Percentiles rank a stretch among this genome's conserved stretches.
These are phyloP conservation scores for Trichoderma brevicompactum DNA, from an alignment of 2,329 filamentous ascomycete genomes.

Conservation along the genomic window DNA sequence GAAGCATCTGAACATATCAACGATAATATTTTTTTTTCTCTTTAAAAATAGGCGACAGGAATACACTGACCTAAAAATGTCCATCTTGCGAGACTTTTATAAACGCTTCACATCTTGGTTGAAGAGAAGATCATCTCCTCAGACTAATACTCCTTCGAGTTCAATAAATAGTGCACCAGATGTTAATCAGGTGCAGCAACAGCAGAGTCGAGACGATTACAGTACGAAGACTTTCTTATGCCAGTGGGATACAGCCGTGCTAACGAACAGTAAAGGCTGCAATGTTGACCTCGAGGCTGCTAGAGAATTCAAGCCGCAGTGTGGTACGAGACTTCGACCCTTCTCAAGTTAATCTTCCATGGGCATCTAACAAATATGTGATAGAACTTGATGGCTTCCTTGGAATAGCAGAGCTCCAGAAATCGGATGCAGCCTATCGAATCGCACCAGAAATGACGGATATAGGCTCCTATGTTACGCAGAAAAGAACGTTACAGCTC, in stretches of 20 bases:
- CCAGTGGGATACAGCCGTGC: not conserved
- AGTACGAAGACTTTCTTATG: not conserved
- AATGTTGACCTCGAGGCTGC: not conserved
- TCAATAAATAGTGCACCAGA: not conserved
- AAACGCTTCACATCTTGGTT: not conserved
- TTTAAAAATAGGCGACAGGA: too few species aligned
- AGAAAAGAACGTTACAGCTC: too few species aligned
- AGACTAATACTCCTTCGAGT: not conserved
- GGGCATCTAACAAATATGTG: not conserved
- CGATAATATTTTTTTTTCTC: too few species aligned
- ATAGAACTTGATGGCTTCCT: not conserved
- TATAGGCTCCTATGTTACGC: too few species aligned
- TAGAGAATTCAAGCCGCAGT: not conserved
- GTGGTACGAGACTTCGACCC: not conserved
- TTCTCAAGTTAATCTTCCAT: not conserved
- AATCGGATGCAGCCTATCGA: not conserved
- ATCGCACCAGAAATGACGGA: too few species aligned
- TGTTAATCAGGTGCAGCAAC: not conserved
- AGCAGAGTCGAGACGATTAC: not conserved
- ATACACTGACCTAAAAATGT: not conserved
- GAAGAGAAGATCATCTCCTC: not conserved
- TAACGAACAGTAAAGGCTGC: not conserved
- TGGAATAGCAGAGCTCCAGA: not conserved
- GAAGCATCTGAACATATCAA: too few species aligned
- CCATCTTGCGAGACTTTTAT: not conserved